Conservation (phyloP, 768 basidiomycete genomes). For the Austroboletus eburneus region DNA sequence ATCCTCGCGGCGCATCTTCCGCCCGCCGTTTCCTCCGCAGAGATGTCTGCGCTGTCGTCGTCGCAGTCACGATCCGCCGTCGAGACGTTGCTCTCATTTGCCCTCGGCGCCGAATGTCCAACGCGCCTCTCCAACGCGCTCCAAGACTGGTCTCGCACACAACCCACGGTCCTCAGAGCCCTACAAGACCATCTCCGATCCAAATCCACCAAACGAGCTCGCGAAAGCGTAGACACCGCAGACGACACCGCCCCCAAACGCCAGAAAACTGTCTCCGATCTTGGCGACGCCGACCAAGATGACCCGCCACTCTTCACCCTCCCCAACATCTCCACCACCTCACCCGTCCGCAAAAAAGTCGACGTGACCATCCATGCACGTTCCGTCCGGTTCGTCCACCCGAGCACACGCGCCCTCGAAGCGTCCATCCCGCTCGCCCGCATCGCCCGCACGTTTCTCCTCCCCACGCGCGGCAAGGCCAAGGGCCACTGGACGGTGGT, state of each 20-base stretch:
- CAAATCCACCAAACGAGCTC: slow-evolving; percentile 20
- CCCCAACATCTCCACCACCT: slow-evolving; percentile 62
- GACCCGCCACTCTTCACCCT: slow-evolving; percentile 54
- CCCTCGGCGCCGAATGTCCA: slow-evolving; percentile 26
- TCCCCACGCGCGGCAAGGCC: slow-evolving; percentile 70
- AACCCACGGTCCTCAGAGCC: slow-evolving; percentile 21
- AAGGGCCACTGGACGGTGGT: slow-evolving; percentile 73
- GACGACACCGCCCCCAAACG: slow-evolving; percentile 15
- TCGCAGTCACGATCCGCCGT: slow-evolving; percentile 7
- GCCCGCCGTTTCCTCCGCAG: slow-evolving; percentile 1
- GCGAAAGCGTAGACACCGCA: slow-evolving; percentile 13
- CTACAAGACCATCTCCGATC: slow-evolving; percentile 11
- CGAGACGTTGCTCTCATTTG: slow-evolving; percentile 29
- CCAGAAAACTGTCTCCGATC: slow-evolving; percentile 14
- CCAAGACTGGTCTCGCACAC: slow-evolving; percentile 23
- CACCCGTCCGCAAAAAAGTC: slow-evolving; percentile 73
- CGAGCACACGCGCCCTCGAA: slow-evolving; percentile 46
- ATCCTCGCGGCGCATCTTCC: slow-evolving; percentile 20
- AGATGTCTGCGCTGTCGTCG: slow-evolving; percentile 1
- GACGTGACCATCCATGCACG: slow-evolving; percentile 55
- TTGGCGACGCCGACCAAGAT: slow-evolving; percentile 15
- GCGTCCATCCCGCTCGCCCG: slow-evolving; percentile 45
- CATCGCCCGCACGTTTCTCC: slow-evolving; percentile 60
- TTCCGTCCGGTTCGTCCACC: slow-evolving; percentile 50
- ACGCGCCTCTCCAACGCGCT: slow-evolving; percentile 8